Conservation (phyloP, 345 rosid species). For the Corchorus capsularis region DNA sequence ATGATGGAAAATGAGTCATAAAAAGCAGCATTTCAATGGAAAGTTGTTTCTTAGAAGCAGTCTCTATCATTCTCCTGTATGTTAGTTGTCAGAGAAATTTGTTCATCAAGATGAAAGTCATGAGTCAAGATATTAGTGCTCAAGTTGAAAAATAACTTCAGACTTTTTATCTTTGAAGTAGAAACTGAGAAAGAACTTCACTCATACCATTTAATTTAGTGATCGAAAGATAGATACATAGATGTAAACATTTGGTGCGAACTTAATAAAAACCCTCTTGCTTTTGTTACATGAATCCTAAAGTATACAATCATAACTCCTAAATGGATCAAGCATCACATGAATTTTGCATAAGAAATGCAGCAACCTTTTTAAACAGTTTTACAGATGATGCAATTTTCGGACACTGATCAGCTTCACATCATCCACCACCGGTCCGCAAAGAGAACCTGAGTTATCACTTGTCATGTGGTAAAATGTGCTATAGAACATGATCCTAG, state of each 20-base stretch:
- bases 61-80: too few relatives aligned
- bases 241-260: background rate
- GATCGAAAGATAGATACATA: background rate
- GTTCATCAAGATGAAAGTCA: too few relatives aligned
- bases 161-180: too few relatives aligned
- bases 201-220: too few relatives aligned
- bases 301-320: background rate
- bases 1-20: background rate
- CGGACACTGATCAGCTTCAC: conserved; percentile 50
- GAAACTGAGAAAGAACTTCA: background rate
- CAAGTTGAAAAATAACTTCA: too few relatives aligned
- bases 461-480: conserved; percentile 60
- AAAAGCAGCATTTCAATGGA: background rate
- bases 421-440: conserved; percentile 80
- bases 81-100: too few relatives aligned
- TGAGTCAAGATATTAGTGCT: too few relatives aligned
- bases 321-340: background rate
- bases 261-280: background rate
- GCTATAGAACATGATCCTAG: conserved; percentile 66
- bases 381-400: conserved; percentile 15
- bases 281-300: conserved; percentile 5
- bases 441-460: conserved; percentile 70
- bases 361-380: background rate
- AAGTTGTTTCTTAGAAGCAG: too few relatives aligned
- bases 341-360: background rate